Evolutionary conservation across 2,329 filamentous ascomycete genomes (phyloP), one percentile per base, ranked within the genome.

Genomic region (Emmonsia crescens): DNA sequence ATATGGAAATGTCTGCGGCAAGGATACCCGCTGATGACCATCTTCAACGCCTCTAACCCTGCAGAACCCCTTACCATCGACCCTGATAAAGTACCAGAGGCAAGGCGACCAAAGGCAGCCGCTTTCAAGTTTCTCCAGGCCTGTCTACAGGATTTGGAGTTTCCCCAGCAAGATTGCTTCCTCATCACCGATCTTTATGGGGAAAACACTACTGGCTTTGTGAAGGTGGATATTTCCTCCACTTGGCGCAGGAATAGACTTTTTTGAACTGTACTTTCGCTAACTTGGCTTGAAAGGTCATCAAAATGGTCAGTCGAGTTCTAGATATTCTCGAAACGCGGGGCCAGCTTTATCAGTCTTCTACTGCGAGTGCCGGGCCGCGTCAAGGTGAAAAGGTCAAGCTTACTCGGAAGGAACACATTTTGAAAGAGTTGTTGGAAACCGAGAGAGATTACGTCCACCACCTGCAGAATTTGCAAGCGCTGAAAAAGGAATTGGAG

Each of bases 361-460:
- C 83, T 6, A 77, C 78, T 62, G 69, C 71, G n/a, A 66, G 68
- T 44, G 79, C 81, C 16, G 80, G 83, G 42, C 80, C 80, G 59
- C 73, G 78, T 14, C 73, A 75, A n/a, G 75, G 77, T 33, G 76
- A 60, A 59, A 67, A 78, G 29, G 79, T 76, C 60, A 85, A 87
- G 56, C 83, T 86, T 61, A 85, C 85, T 1, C 84, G 89, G 72
- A 87, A 91, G 66, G 89, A 96, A 69, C 89, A 96, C 73, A 91
- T 97, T 64, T 84, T 99, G 51, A 86, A 89, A 70, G 94, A 99
- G 75, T 78, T 99, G 55, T 88, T 99, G 61, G 90, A 93, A 68
- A 97, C 93, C 1, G 94, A 99, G 76, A 87, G 94, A 65, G 96
- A 96, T 76, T 99, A 99, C 69, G 94, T 97, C 3, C 92, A 97